Evolutionary conservation across 495 filamentous ascomycete species (phyloP).

Genomic region (Corynascus novoguineensis): DNA sequence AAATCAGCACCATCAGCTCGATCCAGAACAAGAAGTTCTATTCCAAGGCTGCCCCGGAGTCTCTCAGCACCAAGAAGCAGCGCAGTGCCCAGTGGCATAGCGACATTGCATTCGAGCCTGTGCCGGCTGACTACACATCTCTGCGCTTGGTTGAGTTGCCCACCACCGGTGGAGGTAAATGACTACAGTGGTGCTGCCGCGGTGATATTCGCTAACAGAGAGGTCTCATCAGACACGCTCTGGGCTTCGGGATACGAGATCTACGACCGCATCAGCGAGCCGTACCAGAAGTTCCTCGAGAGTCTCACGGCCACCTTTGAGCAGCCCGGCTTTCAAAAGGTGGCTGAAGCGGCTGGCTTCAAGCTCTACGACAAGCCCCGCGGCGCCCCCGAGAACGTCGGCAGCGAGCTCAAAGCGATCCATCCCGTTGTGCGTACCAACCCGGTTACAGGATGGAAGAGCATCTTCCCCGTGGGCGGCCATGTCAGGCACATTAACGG

Average conservation of each 20-base stretch:
- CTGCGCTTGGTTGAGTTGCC: conserved; percentile 56
- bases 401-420: conserved; percentile 51
- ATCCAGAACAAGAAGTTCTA: conserved; percentile 53
- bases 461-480: conserved; percentile 57
- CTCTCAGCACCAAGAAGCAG: conserved; percentile 32
- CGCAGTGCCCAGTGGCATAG: conserved; percentile 52
- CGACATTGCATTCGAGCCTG: conserved; percentile 62
- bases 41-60: conserved; percentile 18
- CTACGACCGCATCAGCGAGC: conserved; percentile 61
- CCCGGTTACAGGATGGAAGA: conserved; percentile 75
- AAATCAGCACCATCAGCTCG: conserved; percentile 67
- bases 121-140: conserved; percentile 58
- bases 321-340: conserved; percentile 51
- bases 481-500: conserved; percentile 62
- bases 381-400: conserved; percentile 61
- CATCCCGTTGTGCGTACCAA: conserved; percentile 73
- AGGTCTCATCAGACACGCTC: conserved; percentile 31
- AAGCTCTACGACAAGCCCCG: conserved; percentile 52
- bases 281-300: conserved; percentile 65
- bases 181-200: neutral
- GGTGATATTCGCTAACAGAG: neutral
- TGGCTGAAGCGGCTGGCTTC: conserved; percentile 50
- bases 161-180: conserved; percentile 58
- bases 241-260: conserved; percentile 71
- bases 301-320: conserved; percentile 58